Evolutionary conservation across 2,329 filamentous ascomycete genomes (phyloP).

Genomic region (Exophiala oligosperma): DNA sequence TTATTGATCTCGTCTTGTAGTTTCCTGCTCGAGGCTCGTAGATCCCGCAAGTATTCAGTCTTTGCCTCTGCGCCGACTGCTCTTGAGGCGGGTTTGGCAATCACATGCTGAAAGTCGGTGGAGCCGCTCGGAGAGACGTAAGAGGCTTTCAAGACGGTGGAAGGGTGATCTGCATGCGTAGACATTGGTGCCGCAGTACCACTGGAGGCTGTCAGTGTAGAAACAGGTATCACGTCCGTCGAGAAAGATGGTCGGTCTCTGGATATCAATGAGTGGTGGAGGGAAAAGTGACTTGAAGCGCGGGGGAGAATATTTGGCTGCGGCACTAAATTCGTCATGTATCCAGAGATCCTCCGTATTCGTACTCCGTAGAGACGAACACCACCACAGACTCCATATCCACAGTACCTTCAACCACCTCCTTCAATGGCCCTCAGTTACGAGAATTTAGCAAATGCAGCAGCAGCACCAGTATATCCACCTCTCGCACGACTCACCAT

Average conservation of each 20-base stretch:
- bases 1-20: slow-evolving; percentile 61
- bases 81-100: not conserved
- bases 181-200: not conserved
- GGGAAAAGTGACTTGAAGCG: not conserved
- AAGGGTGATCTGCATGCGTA: not conserved
- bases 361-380: not conserved
- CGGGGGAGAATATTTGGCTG: not conserved
- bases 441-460: too few relatives aligned
- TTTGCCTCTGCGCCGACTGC: slow-evolving; percentile 39
- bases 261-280: too few relatives aligned
- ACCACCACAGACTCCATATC: not conserved
- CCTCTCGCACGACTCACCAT: too few relatives aligned
- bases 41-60: slow-evolving; percentile 53
- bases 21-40: slow-evolving; percentile 50
- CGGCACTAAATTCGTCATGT: too few relatives aligned
- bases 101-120: slow-evolving; percentile 15
- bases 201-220: not conserved
- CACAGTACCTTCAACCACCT: too few relatives aligned
- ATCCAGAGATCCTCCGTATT: not conserved
- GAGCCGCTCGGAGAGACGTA: slow-evolving; percentile 18
- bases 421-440: too few relatives aligned
- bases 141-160: slow-evolving; percentile 9
- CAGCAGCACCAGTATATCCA: too few relatives aligned
- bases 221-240: too few relatives aligned
- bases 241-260: too few relatives aligned